Evolutionary conservation across 371 early-diverging fungal genomes (phyloP), one percentile per base, ranked within the genome.

Genomic region (Mortierella sp.): DNA sequence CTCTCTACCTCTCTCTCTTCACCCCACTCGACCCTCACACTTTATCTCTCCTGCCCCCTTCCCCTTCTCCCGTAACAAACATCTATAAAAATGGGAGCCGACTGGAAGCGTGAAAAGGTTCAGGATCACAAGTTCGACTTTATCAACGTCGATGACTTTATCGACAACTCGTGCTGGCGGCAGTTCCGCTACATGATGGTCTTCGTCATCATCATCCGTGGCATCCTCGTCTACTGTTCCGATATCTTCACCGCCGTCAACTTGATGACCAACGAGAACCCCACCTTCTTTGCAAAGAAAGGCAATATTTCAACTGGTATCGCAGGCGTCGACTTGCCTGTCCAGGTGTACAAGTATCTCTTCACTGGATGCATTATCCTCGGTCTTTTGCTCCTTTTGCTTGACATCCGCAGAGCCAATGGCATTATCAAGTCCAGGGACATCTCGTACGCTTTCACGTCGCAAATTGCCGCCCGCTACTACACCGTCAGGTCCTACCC

Each of bases 51-150:
- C 34, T 28, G 1, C 31, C 8, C 5, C 2, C 31, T 28, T 59
- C 16, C 24, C 55, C 26, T 26, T 14, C 34, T 34, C 16, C 34
- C 34, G 3, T 34, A 64, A 40, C 8, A 40, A 64, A 61, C 5
- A 34, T 1, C 28, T 6, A 55, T 5, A 57, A 72, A 43, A 75
- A 89, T 85, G 82, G 90, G 89, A 46, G 91, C 91, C 11, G 88
- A 91, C 64, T 96, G 96, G 96, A 95, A 96, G 88, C 91, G 95
- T 64, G 96, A 96, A 82, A 90, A 92, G 70, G 92, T 95, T 44
- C 89, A 90, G 77, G 97, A 96, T 88, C 96, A 97, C 90, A 96
- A 96, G 88, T 96, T 96, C 81, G 97, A 96, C 88, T 96, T 92
- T 87, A 91, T 97, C 77, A 95, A 97, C 77, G 91, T 96, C 10